Base-by-base conservation (phyloP, 495 filamentous ascomycete species). In the Tricharina praecox region DNA sequence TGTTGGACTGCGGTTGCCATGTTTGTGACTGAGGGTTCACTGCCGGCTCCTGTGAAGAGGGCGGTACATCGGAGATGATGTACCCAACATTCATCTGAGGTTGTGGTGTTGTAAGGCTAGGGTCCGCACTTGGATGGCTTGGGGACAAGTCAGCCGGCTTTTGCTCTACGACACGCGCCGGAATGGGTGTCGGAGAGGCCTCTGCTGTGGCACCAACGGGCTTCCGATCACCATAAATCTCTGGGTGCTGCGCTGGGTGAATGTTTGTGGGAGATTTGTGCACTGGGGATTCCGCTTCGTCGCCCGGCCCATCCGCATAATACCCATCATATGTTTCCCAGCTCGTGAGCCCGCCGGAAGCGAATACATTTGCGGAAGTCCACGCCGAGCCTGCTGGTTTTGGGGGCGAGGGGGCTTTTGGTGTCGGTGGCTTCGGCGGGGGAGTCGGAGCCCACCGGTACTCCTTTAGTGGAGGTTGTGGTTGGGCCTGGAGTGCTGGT, bases 71-170 rank as follows among this genome's bases (percentile, higher is more conserved):
- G 30, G 43, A 33, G 20, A 18, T 23, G 13, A 46, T 33, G 43
- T 33, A 33, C 20, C 43, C 43, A 33, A 33, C n/a, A 3, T 34
- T 28, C 25, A 46, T 46, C 23, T 46, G 43, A 21, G 4, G 16
- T 16, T 23, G 39, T 43, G 39, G 5, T 5, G 28, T 32, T 13
- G 28, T 32, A 13, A n/a, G n/a, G n/a, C n/a, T n/a, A n/a, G n/a
- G n/a, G n/a, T n/a, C n/a, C n/a, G n/a, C n/a, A n/a, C n/a, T n/a
- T n/a, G n/a, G n/a, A n/a, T n/a, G n/a, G n/a, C n/a, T n/a, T n/a
- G n/a, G n/a, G n/a, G n/a, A n/a, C n/a, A n/a, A n/a, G n/a, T n/a
- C n/a, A n/a, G n/a, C n/a, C n/a, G n/a, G n/a, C n/a, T n/a, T n/a
- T n/a, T n/a, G n/a, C n/a, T n/a, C n/a, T n/a, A n/a, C n/a, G n/a